Conservation (phyloP, 1,139 yeast species). For the Nakaseomyces glabratus region DNA sequence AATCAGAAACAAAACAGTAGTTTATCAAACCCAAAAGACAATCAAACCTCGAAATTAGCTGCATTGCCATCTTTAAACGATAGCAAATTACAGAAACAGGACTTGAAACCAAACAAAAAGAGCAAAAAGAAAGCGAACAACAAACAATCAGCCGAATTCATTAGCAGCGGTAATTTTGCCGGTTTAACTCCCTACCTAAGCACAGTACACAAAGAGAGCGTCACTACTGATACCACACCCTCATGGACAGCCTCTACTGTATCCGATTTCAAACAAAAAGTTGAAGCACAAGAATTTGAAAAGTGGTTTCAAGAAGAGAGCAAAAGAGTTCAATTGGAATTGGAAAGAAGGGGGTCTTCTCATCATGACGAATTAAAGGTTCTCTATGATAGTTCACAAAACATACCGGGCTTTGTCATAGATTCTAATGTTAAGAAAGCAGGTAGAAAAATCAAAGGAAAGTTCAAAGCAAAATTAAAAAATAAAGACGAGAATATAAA, state of each 20-base stretch:
- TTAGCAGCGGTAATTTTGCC: slow-evolving; percentile 19
- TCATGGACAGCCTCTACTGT: slow-evolving; percentile 7
- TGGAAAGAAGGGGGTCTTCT: slow-evolving; percentile 24
- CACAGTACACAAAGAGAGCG: slow-evolving; percentile 11
- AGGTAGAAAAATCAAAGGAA: slow-evolving; percentile 17
- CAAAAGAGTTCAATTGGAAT: slow-evolving; percentile 42
- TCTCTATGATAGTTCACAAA: slow-evolving; percentile 15
- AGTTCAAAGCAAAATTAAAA: slow-evolving; percentile 13
- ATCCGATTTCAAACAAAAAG: slow-evolving; percentile 36
- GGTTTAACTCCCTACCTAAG: slow-evolving; percentile 18
- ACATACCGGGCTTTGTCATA: slow-evolving; percentile 15
- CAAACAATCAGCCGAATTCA: slow-evolving; percentile 15
- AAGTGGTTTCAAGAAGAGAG: slow-evolving; percentile 60
- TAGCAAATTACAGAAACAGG: slow-evolving; percentile 8
- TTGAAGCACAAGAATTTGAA: slow-evolving; percentile 38
- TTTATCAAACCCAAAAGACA: not conserved
- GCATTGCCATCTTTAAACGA: slow-evolving; percentile 22
- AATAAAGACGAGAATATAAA: slow-evolving; percentile 4
- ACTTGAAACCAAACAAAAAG: slow-evolving; percentile 11
- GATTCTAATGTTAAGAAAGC: slow-evolving; percentile 9
- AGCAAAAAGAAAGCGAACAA: slow-evolving; percentile 10
- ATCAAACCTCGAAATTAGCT: slow-evolving; percentile 5
- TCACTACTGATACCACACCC: slow-evolving; percentile 7
- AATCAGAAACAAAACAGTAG: not conserved
- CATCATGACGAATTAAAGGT: slow-evolving; percentile 13